These are phyloP conservation scores for Cryptococcus sp. DNA, from an alignment of 1,284 basidiomycete genomes.

Conservation along the genomic window DNA sequence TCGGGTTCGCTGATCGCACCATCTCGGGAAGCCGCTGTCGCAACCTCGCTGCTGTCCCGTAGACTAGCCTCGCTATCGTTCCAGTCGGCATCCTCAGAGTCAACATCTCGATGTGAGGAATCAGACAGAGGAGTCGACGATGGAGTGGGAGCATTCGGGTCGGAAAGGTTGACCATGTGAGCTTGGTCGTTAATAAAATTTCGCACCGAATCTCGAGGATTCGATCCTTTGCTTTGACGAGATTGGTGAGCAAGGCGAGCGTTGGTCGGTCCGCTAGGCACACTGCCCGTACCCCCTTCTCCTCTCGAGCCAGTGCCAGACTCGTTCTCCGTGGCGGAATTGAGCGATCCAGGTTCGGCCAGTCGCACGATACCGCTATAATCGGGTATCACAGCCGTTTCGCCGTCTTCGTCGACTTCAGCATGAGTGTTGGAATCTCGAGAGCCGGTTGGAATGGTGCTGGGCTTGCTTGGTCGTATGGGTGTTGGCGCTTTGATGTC, in stretches of 20 bases:
- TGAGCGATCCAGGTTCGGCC: constrained; percentile 16
- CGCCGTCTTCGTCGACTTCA: constrained; percentile 26
- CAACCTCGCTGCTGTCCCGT: constrained; percentile 15
- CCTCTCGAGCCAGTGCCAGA: constrained; percentile 6
- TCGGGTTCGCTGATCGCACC: constrained; percentile 10
- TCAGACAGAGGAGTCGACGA: constrained; percentile 12
- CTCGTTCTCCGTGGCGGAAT: not conserved
- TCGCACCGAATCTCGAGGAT: constrained; percentile 24
- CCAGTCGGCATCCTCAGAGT: not conserved
- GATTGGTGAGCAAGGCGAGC: constrained; percentile 5
- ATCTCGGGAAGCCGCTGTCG: constrained; percentile 14
- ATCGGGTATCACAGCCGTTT: constrained; percentile 22
- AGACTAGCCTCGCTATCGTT: constrained; percentile 1
- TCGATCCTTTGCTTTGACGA: not conserved
- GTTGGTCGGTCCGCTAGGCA: constrained; percentile 3
- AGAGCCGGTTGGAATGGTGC: not conserved
- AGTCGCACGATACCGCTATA: constrained; percentile 33
- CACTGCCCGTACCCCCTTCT: not conserved
- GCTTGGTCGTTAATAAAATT: constrained; percentile 38
- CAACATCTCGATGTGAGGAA: not conserved
- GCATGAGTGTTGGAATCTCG: constrained; percentile 4
- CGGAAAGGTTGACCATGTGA: constrained; percentile 26
- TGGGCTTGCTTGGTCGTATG: constrained; percentile 1
- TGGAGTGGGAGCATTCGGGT: constrained; percentile 38
- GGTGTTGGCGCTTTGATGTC: not conserved